Base-by-base conservation (phyloP, 2,329 filamentous ascomycete genomes). In the Colletotrichum lindemuthianum region DNA sequence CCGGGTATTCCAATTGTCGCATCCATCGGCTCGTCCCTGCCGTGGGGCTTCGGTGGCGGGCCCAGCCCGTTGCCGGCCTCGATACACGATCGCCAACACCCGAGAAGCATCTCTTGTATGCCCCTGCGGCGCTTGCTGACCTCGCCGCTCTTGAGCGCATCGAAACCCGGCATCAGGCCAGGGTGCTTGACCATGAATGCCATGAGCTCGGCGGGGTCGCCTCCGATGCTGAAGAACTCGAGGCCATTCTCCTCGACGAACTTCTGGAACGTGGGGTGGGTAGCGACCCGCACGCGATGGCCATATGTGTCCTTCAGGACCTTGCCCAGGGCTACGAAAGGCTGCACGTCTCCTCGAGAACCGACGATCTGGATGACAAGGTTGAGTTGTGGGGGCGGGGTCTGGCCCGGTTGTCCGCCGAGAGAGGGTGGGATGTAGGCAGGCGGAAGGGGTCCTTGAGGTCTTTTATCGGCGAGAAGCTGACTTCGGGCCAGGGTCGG, bases 111-210 rank as follows among this genome's bases (percentile, higher is more conserved):
- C 65, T 92, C 86, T 63, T 89, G 87, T 67, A 96, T 93, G 13
- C 90, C 91, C 67, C 86, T 88, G 36, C 92, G 85, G 36, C 92
- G 84, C 75, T 89, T 90, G 45, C 86, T 89, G 53, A 97, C 87
- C 72, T 96, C 92, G 8, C 92, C 92, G 68, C 85, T 91, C 65
- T 88, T 89, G 52, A 96, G 77, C 1, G 91, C 89, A 52, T 94
- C 90, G 63, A 95, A 87, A 1, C 90, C 90, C 2, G 93, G 93
- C 89, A 96, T 92, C 37, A 97, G 80, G 0, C 92, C 92, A 0
- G 93, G 92, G 69, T 96, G 91, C 76, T 94, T 94, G 49, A 96
- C 92, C 92, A 96, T 96, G 71, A 95, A 96, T 3, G 92, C 92
- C 91, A 93, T 93, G 47, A 93, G 80, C 71, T 91, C 86, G 1